Base-by-base conservation (phyloP, 768 basidiomycete genomes). In the Stropharia rugosoannulata region DNA sequence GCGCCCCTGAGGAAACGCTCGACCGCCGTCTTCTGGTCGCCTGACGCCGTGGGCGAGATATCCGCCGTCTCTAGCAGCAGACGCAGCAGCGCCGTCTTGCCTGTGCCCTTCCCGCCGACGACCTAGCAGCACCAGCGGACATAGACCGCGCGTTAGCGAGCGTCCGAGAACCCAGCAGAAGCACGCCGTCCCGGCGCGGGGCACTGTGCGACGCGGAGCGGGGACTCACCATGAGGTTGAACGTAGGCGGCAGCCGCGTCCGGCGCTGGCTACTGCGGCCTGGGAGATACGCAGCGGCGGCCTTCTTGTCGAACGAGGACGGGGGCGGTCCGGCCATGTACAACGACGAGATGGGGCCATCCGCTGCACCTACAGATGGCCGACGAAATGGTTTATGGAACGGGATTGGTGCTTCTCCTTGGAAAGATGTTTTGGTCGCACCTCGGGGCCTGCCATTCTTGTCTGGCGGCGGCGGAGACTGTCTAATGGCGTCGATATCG, bases 21-120 rank as follows among this genome's bases (percentile, higher is more conserved):
- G 52, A 92, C 71, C 9, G 83, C 80, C 8, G 78, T 77, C 51
- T 79, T 80, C 66, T 94, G 92, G 65, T 91, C 89, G 16, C 76
- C 73, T 0, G 89, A 89, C n/a, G 90, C 87, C 6, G 78, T 74
- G 5, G 91, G 84, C 5, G 92, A 91, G 40, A 91, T 77, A 63
- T 92, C 90, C 29, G 91, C 89, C 12, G 93, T 95, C 63, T 93
- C 89, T 18, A 95, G 79, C 46, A 95, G 75, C 41, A 94, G 76
- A 18, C 89, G 85, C 39, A 94, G 74, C 4, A 95, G 75, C 18
- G 90, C 90, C 0, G 92, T 92, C 74, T 95, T 94, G 50, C 93
- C 93, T 2, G 89, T 91, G 59, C 89, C 85, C 70, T 84, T 84
- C 25, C 82, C 85, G 49, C 91, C 91, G 29, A 84, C 89, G 45